These are phyloP conservation scores for Pseudogymnoascus sp. DNA, from an alignment of 2,329 filamentous ascomycete genomes.

Conservation along the genomic window DNA sequence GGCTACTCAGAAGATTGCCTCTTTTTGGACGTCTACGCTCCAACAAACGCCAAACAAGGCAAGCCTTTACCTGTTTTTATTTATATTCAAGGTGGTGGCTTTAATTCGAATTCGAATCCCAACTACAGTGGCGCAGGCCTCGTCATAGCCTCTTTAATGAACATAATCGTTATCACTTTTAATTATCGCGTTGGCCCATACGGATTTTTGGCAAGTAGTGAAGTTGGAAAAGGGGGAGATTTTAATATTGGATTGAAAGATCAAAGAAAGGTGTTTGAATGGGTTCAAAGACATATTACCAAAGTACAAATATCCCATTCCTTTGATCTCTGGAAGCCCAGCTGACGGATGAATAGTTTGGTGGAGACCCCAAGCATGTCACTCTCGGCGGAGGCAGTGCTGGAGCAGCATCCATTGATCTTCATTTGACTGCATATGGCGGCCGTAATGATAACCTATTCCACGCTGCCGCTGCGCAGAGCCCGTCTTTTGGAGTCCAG, in stretches of 20 bases:
- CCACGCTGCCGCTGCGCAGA: conserved; percentile 44
- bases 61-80: conserved; percentile 55
- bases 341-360: conserved; percentile 43
- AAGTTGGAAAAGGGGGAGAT: conserved; percentile 42
- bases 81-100: conserved; percentile 54
- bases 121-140: conserved; percentile 56
- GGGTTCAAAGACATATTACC: conserved; percentile 60
- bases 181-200: conserved; percentile 72
- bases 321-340: conserved; percentile 5
- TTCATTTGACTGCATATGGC: conserved; percentile 53
- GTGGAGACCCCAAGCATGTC: conserved; percentile 61
- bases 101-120: conserved; percentile 41
- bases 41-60: conserved; percentile 40
- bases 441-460: conserved; percentile 44
- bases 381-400: conserved; percentile 63
- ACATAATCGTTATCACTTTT: conserved; percentile 63
- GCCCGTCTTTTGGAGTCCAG: conserved; percentile 44
- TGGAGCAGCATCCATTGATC: conserved; percentile 57
- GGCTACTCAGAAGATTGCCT: conserved; percentile 59
- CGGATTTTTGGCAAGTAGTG: conserved; percentile 59
- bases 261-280: conserved; percentile 60
- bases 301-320: conserved; percentile 27
- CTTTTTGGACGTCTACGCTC: conserved; percentile 58
- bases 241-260: conserved; percentile 65
- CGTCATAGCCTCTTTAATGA: conserved; percentile 48